These are phyloP conservation scores for Vaccinium vitisidaea DNA, from an alignment of 148 eudicot genomes.

Conservation along the genomic window DNA sequence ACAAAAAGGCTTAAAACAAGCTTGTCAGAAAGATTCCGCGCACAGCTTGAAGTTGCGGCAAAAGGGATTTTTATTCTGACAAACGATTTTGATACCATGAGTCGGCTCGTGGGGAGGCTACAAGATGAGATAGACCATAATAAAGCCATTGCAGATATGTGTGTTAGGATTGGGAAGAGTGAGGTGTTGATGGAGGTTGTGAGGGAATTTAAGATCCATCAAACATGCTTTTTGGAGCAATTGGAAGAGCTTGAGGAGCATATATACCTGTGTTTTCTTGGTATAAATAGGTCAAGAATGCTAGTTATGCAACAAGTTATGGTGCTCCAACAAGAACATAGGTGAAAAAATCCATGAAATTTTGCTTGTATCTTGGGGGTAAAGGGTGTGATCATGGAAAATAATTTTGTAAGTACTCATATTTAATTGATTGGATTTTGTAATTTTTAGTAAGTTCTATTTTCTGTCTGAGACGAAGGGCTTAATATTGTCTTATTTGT, in stretches of 20 bases:
- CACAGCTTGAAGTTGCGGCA: constrained; percentile 64
- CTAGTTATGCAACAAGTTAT: constrained; percentile 42
- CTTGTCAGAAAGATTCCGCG: constrained; percentile 26
- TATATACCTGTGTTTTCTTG: constrained; percentile 66
- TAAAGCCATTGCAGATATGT: constrained; percentile 48
- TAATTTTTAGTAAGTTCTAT: neutral
- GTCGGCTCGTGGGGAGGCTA: constrained; percentile 59
- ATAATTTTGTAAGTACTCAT: neutral
- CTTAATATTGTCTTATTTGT: neutral
- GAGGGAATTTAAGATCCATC: constrained; percentile 47
- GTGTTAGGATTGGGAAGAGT: constrained; percentile 46
- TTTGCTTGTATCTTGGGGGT: neutral
- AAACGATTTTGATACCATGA: constrained; percentile 71
- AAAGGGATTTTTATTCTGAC: constrained; percentile 59
- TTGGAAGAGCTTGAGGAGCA: constrained; percentile 78
- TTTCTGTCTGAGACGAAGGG: neutral
- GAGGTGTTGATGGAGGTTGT: constrained; percentile 60
- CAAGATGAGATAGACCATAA: constrained; percentile 66
- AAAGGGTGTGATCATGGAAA: neutral
- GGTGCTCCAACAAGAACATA: constrained; percentile 10
- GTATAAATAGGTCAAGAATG: constrained; percentile 71
- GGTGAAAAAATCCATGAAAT: neutral
- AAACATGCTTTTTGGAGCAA: constrained; percentile 53
- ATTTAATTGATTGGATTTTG: neutral
- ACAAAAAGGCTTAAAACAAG: constrained; percentile 13